Evolutionary conservation across 768 basidiomycete genomes (phyloP).

Genomic region (Boletus reticuloceps): DNA sequence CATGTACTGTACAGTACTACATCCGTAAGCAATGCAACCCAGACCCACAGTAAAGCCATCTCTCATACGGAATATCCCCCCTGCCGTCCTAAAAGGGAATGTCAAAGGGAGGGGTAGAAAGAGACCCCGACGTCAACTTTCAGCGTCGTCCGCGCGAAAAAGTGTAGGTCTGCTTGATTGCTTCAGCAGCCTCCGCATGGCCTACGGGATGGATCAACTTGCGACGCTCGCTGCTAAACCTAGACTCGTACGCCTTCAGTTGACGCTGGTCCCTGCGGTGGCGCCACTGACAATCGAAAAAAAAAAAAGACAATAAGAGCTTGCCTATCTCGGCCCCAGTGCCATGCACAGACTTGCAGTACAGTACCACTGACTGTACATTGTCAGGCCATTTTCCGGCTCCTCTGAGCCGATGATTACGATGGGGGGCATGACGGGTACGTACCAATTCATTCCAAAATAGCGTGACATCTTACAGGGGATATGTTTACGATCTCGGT

Average conservation of each 20-base stretch:
- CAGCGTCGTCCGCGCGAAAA: background rate
- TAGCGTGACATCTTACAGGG: too few species aligned
- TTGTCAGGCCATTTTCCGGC: too few species aligned
- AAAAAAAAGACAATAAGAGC: constrained; percentile 9
- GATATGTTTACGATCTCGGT: background rate
- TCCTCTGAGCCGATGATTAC: too few species aligned
- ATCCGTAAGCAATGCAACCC: background rate
- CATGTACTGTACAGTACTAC: background rate
- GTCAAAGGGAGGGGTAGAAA: background rate
- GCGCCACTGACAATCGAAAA: too few species aligned
- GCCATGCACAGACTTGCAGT: background rate
- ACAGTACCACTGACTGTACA: too few species aligned
- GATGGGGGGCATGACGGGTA: too few species aligned
- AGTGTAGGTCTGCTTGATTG: constrained; percentile 2
- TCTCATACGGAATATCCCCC: background rate
- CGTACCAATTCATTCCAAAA: too few species aligned
- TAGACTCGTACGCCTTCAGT: too few species aligned
- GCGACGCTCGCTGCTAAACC: too few species aligned
- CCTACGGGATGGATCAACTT: too few species aligned
- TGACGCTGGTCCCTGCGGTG: too few species aligned
- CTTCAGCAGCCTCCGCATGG: background rate
- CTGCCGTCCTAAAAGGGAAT: constrained; percentile 6
- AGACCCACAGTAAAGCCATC: background rate
- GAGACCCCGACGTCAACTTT: too few species aligned
- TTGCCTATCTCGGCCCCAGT: background rate